Percentiles rank a stretch among this genome's conserved stretches.
Evolutionary conservation across 768 basidiomycete genomes (phyloP).

Genomic region (Trametes meyenii): DNA sequence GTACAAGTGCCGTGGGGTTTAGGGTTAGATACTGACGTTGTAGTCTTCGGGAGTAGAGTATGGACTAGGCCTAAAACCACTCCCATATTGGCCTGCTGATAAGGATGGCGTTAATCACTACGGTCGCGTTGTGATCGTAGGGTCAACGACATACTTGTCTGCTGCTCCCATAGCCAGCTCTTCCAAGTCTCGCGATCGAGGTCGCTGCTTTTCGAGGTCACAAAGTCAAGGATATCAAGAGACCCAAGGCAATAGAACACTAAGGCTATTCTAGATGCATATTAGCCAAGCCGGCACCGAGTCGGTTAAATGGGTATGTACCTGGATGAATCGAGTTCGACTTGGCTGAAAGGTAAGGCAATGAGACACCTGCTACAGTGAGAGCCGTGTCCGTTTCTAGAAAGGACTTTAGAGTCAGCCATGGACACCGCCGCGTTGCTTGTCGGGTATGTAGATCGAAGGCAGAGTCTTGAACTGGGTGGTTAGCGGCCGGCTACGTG

Average conservation of each 20-base stretch:
- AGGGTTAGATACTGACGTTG: background rate
- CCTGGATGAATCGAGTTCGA: constrained; percentile 76
- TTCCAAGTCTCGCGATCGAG: constrained; percentile 65
- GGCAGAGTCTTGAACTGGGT: too few species aligned
- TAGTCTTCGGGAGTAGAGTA: constrained; percentile 57
- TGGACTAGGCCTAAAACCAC: constrained; percentile 75
- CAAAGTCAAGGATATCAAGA: constrained; percentile 70
- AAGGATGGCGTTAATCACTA: constrained; percentile 10
- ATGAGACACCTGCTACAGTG: constrained; percentile 72
- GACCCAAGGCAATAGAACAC: constrained; percentile 88
- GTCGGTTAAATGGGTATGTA: constrained; percentile 30
- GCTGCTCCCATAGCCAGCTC: constrained; percentile 90
- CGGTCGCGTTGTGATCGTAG: background rate
- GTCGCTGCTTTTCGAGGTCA: constrained; percentile 48
- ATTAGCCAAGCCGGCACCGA: background rate
- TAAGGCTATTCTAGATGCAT: constrained; percentile 67
- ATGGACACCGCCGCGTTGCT: background rate
- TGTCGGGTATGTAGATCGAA: background rate
- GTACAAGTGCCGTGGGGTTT: background rate
- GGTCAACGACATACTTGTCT: constrained; percentile 53
- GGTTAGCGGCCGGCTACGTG: background rate
- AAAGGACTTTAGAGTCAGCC: constrained; percentile 28
- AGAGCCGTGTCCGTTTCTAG: constrained; percentile 56
- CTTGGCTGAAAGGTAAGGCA: constrained; percentile 70
- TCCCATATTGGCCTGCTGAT: constrained; percentile 59